Conservation (phyloP, 495 filamentous ascomycete species). For the Penicillium egyptiacum region DNA sequence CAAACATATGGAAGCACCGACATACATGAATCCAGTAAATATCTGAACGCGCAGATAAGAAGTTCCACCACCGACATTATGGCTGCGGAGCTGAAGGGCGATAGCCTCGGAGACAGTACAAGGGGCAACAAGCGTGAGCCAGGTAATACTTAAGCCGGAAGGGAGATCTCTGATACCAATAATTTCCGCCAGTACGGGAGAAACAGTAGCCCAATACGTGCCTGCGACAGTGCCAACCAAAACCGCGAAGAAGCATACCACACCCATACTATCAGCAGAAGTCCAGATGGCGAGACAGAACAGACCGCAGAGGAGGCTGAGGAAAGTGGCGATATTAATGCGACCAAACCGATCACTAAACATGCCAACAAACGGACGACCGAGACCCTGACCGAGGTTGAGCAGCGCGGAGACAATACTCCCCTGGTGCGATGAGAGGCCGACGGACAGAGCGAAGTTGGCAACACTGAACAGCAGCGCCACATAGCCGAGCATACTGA, state of each 20-base stretch:
- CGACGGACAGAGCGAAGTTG: constrained; percentile 67
- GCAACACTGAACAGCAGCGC: constrained; percentile 75
- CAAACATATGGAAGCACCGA: constrained; percentile 55
- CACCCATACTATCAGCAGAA: constrained; percentile 62
- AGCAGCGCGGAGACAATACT: constrained; percentile 70
- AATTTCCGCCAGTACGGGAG: constrained; percentile 74
- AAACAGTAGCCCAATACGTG: constrained; percentile 68
- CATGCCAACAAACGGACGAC: constrained; percentile 71
- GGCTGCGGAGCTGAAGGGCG: constrained; percentile 61
- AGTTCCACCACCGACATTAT: constrained; percentile 33
- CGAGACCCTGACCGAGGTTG: constrained; percentile 68
- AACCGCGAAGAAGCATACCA: constrained; percentile 69
- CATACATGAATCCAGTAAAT: constrained; percentile 66
- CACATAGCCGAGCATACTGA: constrained; percentile 74
- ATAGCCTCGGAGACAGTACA: constrained; percentile 75
- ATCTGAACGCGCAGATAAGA: constrained; percentile 64
- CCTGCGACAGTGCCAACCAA: constrained; percentile 70
- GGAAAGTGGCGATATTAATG: constrained; percentile 67
- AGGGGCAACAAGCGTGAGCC: constrained; percentile 71
- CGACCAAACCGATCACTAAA: constrained; percentile 70
- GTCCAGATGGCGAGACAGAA: constrained; percentile 74
- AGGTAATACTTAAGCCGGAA: constrained; percentile 70
- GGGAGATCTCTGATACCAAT: constrained; percentile 72
- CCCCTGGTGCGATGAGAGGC: constrained; percentile 65
- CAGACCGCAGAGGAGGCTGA: constrained; percentile 64